These are phyloP conservation scores for Fragilaria radians DNA, from an alignment of 108 stramenopile genomes.

Conservation along the genomic window DNA sequence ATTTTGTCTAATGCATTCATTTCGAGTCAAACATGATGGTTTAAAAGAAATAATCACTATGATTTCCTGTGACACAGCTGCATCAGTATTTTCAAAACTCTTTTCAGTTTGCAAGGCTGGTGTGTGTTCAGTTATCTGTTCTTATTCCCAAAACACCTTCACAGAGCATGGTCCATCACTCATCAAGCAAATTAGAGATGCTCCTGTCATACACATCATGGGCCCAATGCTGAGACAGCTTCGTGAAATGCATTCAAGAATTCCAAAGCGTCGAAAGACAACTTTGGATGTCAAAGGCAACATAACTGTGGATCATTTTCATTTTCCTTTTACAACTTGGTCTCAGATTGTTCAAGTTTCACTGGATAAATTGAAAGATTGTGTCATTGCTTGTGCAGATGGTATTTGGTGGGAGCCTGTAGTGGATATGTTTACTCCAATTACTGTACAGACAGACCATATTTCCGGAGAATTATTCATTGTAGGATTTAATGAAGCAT, in stretches of 20 bases:
- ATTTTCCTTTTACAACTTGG: background rate
- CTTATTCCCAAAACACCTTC: background rate
- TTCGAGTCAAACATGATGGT: background rate
- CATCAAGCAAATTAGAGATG: background rate
- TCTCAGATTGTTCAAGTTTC: background rate
- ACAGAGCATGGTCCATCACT: background rate
- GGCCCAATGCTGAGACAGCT: background rate
- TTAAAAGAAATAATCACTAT: background rate
- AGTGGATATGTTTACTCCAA: background rate
- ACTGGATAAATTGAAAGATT: background rate
- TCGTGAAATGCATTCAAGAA: background rate
- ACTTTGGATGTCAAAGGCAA: background rate
- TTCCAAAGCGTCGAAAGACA: background rate
- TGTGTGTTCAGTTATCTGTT: background rate
- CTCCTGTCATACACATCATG: background rate
- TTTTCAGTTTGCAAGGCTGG: background rate
- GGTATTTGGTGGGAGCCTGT: background rate
- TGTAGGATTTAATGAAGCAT: background rate
- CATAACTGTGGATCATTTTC: background rate
- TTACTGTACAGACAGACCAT: background rate
- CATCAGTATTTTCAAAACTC: background rate
- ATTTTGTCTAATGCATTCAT: background rate
- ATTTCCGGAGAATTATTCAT: background rate
- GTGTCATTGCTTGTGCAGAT: background rate
- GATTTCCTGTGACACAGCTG: background rate